Conservation (phyloP, 495 filamentous ascomycete genomes). For the Talaromyces nanjingensis region DNA sequence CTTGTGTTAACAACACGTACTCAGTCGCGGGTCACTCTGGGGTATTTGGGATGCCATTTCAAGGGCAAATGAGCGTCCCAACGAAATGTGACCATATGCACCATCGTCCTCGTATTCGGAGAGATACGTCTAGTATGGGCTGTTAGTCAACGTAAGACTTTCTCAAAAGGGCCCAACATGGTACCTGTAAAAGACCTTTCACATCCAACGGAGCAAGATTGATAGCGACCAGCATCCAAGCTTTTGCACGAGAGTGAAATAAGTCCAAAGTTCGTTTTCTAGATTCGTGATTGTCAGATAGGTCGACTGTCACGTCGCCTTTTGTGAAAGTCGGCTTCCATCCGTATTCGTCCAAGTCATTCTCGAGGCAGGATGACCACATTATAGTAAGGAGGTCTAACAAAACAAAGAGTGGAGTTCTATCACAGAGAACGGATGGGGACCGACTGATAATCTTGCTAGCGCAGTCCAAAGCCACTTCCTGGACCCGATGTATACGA, state of each 20-base stretch:
- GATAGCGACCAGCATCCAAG: constrained; percentile 73
- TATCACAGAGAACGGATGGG: constrained; percentile 85
- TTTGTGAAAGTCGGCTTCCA: constrained; percentile 70
- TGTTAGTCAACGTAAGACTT: constrained; percentile 8
- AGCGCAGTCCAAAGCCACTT: constrained; percentile 70
- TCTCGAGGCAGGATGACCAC: constrained; percentile 91
- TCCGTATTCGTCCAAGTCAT: constrained; percentile 88
- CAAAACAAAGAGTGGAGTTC: constrained; percentile 81
- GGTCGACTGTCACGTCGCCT: constrained; percentile 71
- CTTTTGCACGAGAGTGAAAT: constrained; percentile 69
- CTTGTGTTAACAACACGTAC: constrained; percentile 23
- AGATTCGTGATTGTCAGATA: constrained; percentile 82
- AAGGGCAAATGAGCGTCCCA: constrained; percentile 91
- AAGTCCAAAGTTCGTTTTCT: constrained; percentile 68
- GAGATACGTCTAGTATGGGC: constrained; percentile 62
- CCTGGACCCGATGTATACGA: constrained; percentile 81
- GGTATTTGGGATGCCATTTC: constrained; percentile 89
- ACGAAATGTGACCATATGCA: constrained; percentile 77
- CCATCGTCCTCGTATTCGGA: constrained; percentile 88
- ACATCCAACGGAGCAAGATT: constrained; percentile 88
- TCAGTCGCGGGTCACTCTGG: constrained; percentile 76
- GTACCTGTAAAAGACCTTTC: constrained; percentile 76
- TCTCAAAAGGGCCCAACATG: not conserved
- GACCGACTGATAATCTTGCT: constrained; percentile 76
- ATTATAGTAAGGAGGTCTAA: constrained; percentile 86